A percentile compares a stretch with the other conserved stretches of the same genome.
Conservation (phyloP, 805 yeast species). For the Ogataea philodendri region DNA sequence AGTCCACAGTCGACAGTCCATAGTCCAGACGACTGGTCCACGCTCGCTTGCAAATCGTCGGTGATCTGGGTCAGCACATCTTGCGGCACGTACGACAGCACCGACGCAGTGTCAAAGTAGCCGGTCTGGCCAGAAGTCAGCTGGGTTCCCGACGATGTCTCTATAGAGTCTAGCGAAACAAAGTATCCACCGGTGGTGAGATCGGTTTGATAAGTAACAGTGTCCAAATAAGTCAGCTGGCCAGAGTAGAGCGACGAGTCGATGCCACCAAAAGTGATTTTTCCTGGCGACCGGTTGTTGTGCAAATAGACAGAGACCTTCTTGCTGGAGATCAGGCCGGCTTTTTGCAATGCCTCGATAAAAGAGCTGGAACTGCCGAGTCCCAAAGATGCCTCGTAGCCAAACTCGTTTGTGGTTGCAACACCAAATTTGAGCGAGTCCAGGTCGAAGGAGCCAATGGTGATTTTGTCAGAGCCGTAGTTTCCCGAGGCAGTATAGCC, state of each 20-base stretch:
- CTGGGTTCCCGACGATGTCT: conserved; percentile 14
- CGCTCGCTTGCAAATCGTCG: conserved; percentile 16
- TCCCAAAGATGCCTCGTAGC: conserved; percentile 21
- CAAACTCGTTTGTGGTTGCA: conserved; percentile 18
- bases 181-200: conserved; percentile 19
- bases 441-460: conserved; percentile 11
- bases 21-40: conserved; percentile 18
- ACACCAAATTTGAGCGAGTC: conserved; percentile 22
- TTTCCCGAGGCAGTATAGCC: conserved; percentile 19
- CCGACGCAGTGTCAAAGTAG: conserved; percentile 55
- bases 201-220: conserved; percentile 10
- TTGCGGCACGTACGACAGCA: conserved; percentile 48
- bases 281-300: conserved; percentile 26
- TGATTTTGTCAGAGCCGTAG: conserved; percentile 21
- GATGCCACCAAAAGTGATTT: conserved; percentile 33
- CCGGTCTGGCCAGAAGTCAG: conserved; percentile 28
- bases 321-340: conserved; percentile 29
- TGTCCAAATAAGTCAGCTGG: conserved; percentile 19
- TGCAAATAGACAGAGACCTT: conserved; percentile 32
- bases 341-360: conserved; percentile 24
- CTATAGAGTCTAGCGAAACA: conserved; percentile 17
- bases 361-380: conserved; percentile 21
- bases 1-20: conserved; percentile 25
- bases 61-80: conserved; percentile 20
- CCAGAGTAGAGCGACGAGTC: conserved; percentile 31